Conservation (phyloP, 768 basidiomycete genomes). For the Phaeotremella skinneri region DNA sequence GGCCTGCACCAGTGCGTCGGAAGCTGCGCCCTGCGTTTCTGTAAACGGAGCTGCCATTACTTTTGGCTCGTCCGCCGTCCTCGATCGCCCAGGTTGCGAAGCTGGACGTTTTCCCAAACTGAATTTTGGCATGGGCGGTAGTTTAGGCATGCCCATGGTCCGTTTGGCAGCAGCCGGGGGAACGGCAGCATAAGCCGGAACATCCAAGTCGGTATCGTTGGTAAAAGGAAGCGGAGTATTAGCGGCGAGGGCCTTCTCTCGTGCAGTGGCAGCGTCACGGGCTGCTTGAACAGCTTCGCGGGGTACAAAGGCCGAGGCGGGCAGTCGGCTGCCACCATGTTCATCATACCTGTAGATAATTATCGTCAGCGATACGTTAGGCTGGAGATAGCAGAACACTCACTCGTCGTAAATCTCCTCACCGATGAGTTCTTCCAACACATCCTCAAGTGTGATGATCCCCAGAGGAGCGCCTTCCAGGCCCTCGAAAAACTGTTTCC, state of each 20-base stretch:
- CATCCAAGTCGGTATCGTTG: constrained; percentile 27
- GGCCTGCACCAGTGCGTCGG: not conserved
- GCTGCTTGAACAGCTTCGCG: constrained; percentile 43
- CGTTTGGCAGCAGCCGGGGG: constrained; percentile 4
- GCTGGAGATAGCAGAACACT: constrained; percentile 6
- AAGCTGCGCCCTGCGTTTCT: not conserved
- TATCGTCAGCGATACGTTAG: not conserved
- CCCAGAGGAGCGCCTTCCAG: constrained; percentile 85
- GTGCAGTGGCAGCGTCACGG: constrained; percentile 29
- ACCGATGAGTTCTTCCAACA: constrained; percentile 88
- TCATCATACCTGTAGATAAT: constrained; percentile 55
- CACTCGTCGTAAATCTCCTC: constrained; percentile 93
- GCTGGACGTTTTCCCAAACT: constrained; percentile 20
- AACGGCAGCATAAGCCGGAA: not conserved
- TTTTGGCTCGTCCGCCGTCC: constrained; percentile 9
- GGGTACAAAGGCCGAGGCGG: constrained; percentile 56
- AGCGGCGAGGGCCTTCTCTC: constrained; percentile 24
- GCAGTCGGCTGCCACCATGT: constrained; percentile 57
- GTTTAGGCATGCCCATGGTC: constrained; percentile 14
- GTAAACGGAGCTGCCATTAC: constrained; percentile 2
- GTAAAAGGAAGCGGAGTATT: constrained; percentile 22
- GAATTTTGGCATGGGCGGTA: constrained; percentile 21
- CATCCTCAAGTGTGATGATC: constrained; percentile 89
- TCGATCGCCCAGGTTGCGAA: constrained; percentile 23
- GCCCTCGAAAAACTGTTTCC: constrained; percentile 68